A percentile compares a stretch with the other conserved stretches of the same genome.
Evolutionary conservation across 805 yeast species (phyloP).

Genomic region (Metschnikowia baotianmanensis): DNA sequence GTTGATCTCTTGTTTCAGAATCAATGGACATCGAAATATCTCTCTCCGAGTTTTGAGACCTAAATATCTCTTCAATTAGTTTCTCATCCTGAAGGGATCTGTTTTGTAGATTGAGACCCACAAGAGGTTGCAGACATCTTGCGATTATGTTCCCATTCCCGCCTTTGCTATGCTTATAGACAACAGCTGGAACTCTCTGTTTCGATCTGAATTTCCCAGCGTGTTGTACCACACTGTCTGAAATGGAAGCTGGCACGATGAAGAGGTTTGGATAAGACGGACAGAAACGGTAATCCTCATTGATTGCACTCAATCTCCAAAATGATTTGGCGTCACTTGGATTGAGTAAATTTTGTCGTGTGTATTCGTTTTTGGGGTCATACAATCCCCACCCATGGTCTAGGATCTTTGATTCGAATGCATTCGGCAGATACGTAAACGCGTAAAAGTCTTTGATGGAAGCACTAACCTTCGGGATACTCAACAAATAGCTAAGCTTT

Average conservation of each 20-base stretch:
- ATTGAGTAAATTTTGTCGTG: slow-evolving; percentile 62
- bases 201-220: slow-evolving; percentile 87
- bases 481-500: slow-evolving; percentile 61
- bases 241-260: slow-evolving; percentile 71
- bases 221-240: slow-evolving; percentile 79
- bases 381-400: slow-evolving; percentile 71
- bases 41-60: slow-evolving; percentile 46
- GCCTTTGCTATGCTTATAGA: slow-evolving; percentile 61
- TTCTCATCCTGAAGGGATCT: slow-evolving; percentile 91
- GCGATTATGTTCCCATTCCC: slow-evolving; percentile 75
- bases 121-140: slow-evolving; percentile 89
- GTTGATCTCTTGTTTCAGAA: slow-evolving; percentile 30
- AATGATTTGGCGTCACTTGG: slow-evolving; percentile 18
- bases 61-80: slow-evolving; percentile 69
- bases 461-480: slow-evolving; percentile 52
- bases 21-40: slow-evolving; percentile 17
- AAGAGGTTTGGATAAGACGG: slow-evolving; percentile 70
- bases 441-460: slow-evolving; percentile 61
- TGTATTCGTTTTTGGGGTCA: slow-evolving; percentile 60
- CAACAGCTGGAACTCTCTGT: slow-evolving; percentile 74
- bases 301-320: slow-evolving; percentile 75
- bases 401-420: slow-evolving; percentile 52
- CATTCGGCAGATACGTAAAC: slow-evolving; percentile 73
- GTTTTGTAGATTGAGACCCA: slow-evolving; percentile 77
- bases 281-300: slow-evolving; percentile 63